Evolutionary conservation across 2,329 filamentous ascomycete genomes (phyloP).

Genomic region (Pyrenochaeta sp.): DNA sequence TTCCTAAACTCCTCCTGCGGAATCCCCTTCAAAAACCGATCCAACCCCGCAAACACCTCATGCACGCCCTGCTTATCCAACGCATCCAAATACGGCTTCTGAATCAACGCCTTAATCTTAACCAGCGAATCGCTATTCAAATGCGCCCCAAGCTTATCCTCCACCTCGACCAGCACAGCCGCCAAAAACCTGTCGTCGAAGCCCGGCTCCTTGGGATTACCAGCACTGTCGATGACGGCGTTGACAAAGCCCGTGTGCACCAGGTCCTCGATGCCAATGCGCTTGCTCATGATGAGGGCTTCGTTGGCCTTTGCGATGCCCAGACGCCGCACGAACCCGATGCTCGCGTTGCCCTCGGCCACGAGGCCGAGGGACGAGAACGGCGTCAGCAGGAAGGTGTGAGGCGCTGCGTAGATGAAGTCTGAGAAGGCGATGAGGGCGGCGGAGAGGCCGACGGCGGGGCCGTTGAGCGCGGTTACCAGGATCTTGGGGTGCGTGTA

Average conservation of each 20-base stretch:
- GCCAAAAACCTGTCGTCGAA: conserved; percentile 67
- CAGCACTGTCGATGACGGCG: conserved; percentile 73
- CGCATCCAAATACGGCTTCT: conserved; percentile 73
- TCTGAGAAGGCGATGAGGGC: conserved; percentile 84
- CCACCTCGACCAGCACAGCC: conserved; percentile 78
- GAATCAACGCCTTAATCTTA: conserved; percentile 84
- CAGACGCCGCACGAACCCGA: conserved; percentile 79
- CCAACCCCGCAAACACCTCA: conserved; percentile 86
- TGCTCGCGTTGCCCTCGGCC: conserved; percentile 82
- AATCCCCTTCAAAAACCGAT: conserved; percentile 78
- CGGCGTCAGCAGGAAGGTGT: conserved; percentile 86
- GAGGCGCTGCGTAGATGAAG: conserved; percentile 85
- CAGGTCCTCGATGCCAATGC: conserved; percentile 76
- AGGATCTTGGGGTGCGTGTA: conserved; percentile 95
- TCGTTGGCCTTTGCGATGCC: conserved; percentile 87
- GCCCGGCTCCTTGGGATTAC: conserved; percentile 62
- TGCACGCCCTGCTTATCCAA: conserved; percentile 79
- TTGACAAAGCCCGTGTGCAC: conserved; percentile 84
- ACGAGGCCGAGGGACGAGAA: conserved; percentile 91
- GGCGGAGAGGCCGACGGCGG: conserved; percentile 85
- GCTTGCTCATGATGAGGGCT: conserved; percentile 88
- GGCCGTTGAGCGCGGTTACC: conserved; percentile 88
- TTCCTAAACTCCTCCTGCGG: conserved; percentile 90
- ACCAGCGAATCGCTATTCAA: conserved; percentile 79
- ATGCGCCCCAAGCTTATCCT: conserved; percentile 80